These are phyloP conservation scores for Claviceps digitariae DNA, from an alignment of 2,329 filamentous ascomycete genomes.

Conservation along the genomic window DNA sequence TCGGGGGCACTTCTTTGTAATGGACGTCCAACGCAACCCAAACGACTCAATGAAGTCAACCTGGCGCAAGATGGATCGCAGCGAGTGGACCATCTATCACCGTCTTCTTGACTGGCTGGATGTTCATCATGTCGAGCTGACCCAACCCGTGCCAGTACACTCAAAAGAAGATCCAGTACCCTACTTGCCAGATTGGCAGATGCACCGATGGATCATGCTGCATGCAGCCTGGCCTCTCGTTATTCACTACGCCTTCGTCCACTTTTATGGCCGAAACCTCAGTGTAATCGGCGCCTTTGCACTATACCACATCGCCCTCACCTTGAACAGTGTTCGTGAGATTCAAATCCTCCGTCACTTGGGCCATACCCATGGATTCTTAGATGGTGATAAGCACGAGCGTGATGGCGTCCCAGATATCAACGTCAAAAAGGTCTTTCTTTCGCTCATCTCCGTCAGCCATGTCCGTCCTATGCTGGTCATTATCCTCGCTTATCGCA, in stretches of 20 bases:
- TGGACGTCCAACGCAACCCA: conserved; percentile 6
- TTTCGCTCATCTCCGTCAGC: conserved; percentile 7
- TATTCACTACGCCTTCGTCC: conserved; percentile 12
- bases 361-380: conserved; percentile 18
- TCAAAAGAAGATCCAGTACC: conserved; percentile 20
- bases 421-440: conserved; percentile 11
- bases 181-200: conserved; percentile 15
- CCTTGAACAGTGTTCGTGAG: conserved; percentile 17
- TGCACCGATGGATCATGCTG: conserved; percentile 19
- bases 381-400: conserved; percentile 17
- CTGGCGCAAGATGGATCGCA: conserved; percentile 8
- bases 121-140: conserved; percentile 8
- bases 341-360: conserved; percentile 17
- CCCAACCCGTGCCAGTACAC: conserved; percentile 14
- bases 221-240: conserved; percentile 2
- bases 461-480: conserved; percentile 11
- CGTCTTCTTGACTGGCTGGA: conserved; percentile 8
- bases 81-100: conserved; percentile 10
- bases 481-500: conserved; percentile 15
- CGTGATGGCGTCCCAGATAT: conserved; percentile 22
- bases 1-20: background rate
- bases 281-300: conserved; percentile 1
- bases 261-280: conserved; percentile 13
- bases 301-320: conserved; percentile 19
- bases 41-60: conserved; percentile 13